Conservation (phyloP, 2,329 filamentous ascomycete genomes). For the Neocucurbitaria cava region DNA sequence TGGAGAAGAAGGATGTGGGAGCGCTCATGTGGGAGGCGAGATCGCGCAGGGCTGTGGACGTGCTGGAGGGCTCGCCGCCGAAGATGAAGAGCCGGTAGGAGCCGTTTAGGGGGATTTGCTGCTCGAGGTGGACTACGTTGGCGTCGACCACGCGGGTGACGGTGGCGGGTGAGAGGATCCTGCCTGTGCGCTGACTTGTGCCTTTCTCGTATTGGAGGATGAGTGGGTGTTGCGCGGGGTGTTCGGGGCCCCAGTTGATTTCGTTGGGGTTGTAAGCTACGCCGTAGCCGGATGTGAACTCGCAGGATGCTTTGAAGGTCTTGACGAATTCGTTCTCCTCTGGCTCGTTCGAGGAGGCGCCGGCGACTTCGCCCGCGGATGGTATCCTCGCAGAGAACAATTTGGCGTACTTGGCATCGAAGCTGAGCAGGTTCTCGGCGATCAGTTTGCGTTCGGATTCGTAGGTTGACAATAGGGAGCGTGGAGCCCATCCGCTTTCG, state of each 20-base stretch:
- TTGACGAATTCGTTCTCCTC: constrained; percentile 80
- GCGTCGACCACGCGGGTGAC: constrained; percentile 88
- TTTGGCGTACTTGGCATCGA: constrained; percentile 88
- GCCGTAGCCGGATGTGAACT: constrained; percentile 92
- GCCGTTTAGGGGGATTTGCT: constrained; percentile 87
- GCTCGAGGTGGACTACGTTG: constrained; percentile 88
- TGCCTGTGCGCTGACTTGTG: constrained; percentile 72
- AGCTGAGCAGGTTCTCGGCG: constrained; percentile 82
- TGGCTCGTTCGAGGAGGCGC: constrained; percentile 56
- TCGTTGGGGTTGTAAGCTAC: constrained; percentile 83
- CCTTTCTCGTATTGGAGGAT: constrained; percentile 66
- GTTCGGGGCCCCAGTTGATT: constrained; percentile 80
- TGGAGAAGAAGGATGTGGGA: constrained; percentile 74
- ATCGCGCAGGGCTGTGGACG: constrained; percentile 72
- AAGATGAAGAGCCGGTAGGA: constrained; percentile 88
- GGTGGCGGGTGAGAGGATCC: constrained; percentile 77
- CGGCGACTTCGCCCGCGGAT: constrained; percentile 73
- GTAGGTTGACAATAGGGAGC: constrained; percentile 81
- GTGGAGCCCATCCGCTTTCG: constrained; percentile 79
- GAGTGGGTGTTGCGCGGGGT: constrained; percentile 73
- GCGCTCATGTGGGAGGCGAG: constrained; percentile 70
- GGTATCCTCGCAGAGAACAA: constrained; percentile 83
- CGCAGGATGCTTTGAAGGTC: constrained; percentile 89
- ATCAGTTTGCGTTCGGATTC: constrained; percentile 84
- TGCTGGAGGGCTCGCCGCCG: constrained; percentile 68